Percentiles rank a stretch among this genome's conserved stretches.
Conservation (phyloP, 2,329 filamentous ascomycete species). For the Cladosporium sp. region DNA sequence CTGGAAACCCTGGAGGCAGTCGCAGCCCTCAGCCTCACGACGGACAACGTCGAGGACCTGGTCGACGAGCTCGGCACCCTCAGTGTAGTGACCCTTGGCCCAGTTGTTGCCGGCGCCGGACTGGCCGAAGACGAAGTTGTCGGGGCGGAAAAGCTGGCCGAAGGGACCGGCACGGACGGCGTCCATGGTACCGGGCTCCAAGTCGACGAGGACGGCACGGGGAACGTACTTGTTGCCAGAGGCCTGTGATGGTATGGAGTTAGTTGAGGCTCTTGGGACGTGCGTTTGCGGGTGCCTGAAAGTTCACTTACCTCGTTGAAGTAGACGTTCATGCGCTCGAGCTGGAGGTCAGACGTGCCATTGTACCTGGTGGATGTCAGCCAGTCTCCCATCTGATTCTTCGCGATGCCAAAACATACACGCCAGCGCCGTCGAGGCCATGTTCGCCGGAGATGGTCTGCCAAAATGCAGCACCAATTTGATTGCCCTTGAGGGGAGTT, state of each 20-base stretch:
- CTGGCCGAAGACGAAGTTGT: conserved; percentile 99
- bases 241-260: conserved; percentile 54
- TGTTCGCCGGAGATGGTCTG: conserved; percentile 65
- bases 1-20: conserved; percentile 99
- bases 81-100: conserved; percentile 99
- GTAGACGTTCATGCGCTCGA: conserved; percentile 99
- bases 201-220: conserved; percentile 97
- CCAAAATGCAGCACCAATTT: conserved; percentile 99
- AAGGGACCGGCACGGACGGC: conserved; percentile 97
- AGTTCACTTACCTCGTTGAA: conserved; percentile 73
- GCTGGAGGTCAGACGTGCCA: conserved; percentile 96
- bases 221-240: conserved; percentile 99
- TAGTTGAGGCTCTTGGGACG: conserved; percentile 20
- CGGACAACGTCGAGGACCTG: conserved; percentile 97
- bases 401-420: conserved; percentile 58
- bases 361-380: conserved; percentile 67
- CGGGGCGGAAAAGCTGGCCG: conserved; percentile 97
- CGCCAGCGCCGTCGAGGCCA: conserved; percentile 93
- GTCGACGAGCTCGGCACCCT: conserved; percentile 98
- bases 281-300: conserved; percentile 10
- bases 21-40: conserved; percentile 96
- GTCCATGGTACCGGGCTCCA: conserved; percentile 99
- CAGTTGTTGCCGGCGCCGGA: conserved; percentile 99
- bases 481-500: conserved; percentile 73
- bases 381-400: conserved; percentile 8